A percentile compares a stretch with the other conserved stretches of the same genome.
These are phyloP conservation scores for Tremella mesenterica DNA, from an alignment of 768 basidiomycete species.

Conservation along the genomic window DNA sequence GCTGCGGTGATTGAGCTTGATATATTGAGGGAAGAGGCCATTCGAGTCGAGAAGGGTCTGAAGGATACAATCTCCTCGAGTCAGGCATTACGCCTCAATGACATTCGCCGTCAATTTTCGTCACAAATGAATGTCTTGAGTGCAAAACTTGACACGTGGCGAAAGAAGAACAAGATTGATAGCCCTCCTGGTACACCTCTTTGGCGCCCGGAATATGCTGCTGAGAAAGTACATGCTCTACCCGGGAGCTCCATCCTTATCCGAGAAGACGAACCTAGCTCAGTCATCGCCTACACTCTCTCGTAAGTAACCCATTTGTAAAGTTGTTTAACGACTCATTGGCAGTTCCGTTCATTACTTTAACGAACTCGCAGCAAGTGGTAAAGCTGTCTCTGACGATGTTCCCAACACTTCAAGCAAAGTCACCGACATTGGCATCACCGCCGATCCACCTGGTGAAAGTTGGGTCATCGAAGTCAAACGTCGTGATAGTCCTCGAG, in stretches of 20 bases:
- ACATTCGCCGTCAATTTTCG: slow-evolving; percentile 11
- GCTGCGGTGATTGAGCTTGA: too few species aligned
- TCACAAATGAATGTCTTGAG: background rate
- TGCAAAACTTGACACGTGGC: slow-evolving; percentile 3
- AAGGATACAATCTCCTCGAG: slow-evolving; percentile 2
- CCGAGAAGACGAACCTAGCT: slow-evolving; percentile 31
- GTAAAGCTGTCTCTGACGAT: background rate
- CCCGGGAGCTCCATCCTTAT: slow-evolving; percentile 30
- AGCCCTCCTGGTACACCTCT: background rate
- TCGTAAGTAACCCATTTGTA: slow-evolving; percentile 16
- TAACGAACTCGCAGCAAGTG: slow-evolving; percentile 14
- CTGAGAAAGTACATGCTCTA: slow-evolving; percentile 9
- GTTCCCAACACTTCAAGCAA: background rate
- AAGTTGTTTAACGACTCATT: background rate
- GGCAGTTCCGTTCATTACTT: slow-evolving; percentile 27
- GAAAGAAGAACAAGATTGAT: slow-evolving; percentile 4
- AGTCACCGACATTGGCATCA: background rate
- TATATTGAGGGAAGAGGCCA: too few species aligned
- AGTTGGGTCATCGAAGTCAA: slow-evolving; percentile 24
- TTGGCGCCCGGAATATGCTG: slow-evolving; percentile 10
- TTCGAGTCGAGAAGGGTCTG: background rate
- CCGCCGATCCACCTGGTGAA: slow-evolving; percentile 4
- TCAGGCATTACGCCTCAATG: slow-evolving; percentile 16
- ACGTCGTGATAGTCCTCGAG: slow-evolving; percentile 29
- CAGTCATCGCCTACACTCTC: slow-evolving; percentile 33